Percentiles rank a stretch among this genome's conserved stretches.
phyloP scores from a whole-genome alignment of 148 eudicot species.

The Beta vulgaris region DNA sequence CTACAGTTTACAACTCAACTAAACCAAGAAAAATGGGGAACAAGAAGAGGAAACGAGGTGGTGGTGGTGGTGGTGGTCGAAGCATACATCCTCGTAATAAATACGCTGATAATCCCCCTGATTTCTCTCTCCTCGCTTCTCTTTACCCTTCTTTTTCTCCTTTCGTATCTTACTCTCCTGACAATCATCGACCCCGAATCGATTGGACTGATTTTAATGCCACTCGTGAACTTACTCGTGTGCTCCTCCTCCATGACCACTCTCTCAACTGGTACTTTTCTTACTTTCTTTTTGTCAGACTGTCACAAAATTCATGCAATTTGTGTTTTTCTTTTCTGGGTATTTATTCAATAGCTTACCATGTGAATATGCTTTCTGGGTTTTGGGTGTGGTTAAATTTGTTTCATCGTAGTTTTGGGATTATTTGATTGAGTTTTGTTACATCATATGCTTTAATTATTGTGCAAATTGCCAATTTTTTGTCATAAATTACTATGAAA shows the following conservation, averaged over 20 bases:
- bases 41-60: constrained; percentile 56
- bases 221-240: constrained; percentile 80
- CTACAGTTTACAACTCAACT: too few species aligned
- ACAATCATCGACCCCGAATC: constrained; percentile 60
- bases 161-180: constrained; percentile 55
- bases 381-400: background rate
- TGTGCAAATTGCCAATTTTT: background rate
- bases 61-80: constrained; percentile 22
- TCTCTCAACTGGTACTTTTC: constrained; percentile 55
- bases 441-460: background rate
- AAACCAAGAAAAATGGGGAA: constrained; percentile 13
- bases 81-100: constrained; percentile 74
- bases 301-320: background rate
- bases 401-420: too few species aligned
- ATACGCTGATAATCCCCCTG: constrained; percentile 76
- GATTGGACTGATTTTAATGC: constrained; percentile 96
- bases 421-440: too few species aligned
- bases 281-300: background rate
- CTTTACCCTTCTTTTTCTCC: constrained; percentile 64
- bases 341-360: background rate
- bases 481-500: background rate
- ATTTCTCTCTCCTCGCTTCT: constrained; percentile 61
- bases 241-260: constrained; percentile 80
- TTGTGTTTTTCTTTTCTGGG: background rate
- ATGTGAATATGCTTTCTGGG: constrained; percentile 9